These are phyloP conservation scores for Vararia minispora DNA, from an alignment of 768 basidiomycete species.

Conservation along the genomic window DNA sequence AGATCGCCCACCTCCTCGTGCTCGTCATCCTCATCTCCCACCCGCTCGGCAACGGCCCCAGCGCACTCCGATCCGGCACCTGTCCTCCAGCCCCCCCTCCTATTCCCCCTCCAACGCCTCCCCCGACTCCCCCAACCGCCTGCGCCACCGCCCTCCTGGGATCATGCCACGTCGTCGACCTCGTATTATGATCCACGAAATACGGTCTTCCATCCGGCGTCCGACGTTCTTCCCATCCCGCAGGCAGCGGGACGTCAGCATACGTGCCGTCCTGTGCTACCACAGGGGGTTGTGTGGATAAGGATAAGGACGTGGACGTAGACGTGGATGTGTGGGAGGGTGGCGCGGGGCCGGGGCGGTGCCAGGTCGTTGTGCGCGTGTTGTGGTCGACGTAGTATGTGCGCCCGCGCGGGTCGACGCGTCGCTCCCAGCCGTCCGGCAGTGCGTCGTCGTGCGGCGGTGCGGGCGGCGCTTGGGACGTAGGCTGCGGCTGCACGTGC, in stretches of 20 bases:
- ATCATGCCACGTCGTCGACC: constrained; percentile 89
- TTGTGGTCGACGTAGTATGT: constrained; percentile 86
- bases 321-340: constrained; percentile 16
- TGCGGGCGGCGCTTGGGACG: constrained; percentile 4
- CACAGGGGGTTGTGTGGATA: constrained; percentile 24
- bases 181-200: constrained; percentile 67
- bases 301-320: constrained; percentile 15
- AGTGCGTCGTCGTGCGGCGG: constrained; percentile 51
- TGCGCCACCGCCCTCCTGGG: constrained; percentile 54
- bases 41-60: constrained; percentile 74
- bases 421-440: constrained; percentile 77
- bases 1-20: too few species aligned
- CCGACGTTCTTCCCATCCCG: constrained; percentile 88
- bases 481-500: neutral
- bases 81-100: too few species aligned
- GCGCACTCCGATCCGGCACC: constrained; percentile 37
- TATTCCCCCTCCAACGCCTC: too few species aligned
- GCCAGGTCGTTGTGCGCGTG: constrained; percentile 74
- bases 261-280: constrained; percentile 30
- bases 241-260: constrained; percentile 62
- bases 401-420: constrained; percentile 59
- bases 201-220: constrained; percentile 79
- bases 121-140: constrained; percentile 30
- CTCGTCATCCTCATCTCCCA: constrained; percentile 94
- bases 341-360: constrained; percentile 32